Evolutionary conservation across 2,329 filamentous ascomycete genomes (phyloP).

Genomic region (Xylaria arbuscula): DNA sequence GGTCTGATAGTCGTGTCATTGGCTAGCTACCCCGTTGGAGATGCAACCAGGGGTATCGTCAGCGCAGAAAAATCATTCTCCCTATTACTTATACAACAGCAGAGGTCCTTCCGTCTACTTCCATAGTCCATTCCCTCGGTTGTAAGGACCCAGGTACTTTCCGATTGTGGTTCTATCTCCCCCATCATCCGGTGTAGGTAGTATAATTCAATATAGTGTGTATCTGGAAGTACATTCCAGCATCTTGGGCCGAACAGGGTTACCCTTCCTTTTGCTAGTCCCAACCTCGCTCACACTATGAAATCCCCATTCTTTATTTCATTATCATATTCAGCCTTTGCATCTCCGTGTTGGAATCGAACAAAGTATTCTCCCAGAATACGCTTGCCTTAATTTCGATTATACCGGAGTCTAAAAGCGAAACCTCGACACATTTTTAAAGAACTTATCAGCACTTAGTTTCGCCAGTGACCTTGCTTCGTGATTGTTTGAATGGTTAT

Average conservation of each 20-base stretch:
- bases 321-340: constrained; percentile 17
- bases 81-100: neutral
- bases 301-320: constrained; percentile 11
- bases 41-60: constrained; percentile 14
- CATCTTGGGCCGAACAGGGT: constrained; percentile 3
- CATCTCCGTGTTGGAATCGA: neutral
- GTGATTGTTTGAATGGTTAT: neutral
- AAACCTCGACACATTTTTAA: constrained; percentile 15
- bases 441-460: constrained; percentile 6
- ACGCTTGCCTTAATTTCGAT: constrained; percentile 9
- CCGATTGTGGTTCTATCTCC: neutral
- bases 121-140: neutral
- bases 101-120: neutral
- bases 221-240: neutral
- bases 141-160: neutral
- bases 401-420: constrained; percentile 9
- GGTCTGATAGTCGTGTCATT: constrained; percentile 29
- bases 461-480: neutral
- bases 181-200: neutral
- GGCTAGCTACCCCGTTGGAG: neutral
- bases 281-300: neutral
- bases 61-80: constrained; percentile 11
- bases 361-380: neutral
- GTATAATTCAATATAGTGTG: neutral
- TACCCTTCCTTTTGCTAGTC: constrained; percentile 14